Conservation (phyloP, 2,329 filamentous ascomycete species). For the Fusarium pseudoanthophilum region DNA sequence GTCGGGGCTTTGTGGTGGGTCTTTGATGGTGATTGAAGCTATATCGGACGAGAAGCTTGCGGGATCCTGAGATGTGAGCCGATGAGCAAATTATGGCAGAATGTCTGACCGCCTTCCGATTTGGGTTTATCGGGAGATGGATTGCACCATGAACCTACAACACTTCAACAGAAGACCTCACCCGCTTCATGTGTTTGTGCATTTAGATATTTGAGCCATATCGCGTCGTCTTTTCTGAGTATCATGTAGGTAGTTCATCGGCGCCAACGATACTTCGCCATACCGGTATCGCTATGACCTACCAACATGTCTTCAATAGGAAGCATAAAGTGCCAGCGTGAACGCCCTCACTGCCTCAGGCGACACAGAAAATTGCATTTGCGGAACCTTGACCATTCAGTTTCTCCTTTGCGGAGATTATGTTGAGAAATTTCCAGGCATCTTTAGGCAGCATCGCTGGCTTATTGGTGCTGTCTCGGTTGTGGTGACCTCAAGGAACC, state of each 20-base stretch:
- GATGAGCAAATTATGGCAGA: conserved; percentile 37
- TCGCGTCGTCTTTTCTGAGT: accelerated
- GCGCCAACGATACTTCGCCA: accelerated
- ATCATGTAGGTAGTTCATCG: accelerated
- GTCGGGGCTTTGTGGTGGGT: background rate
- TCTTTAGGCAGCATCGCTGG: background rate
- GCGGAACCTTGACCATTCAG: accelerated
- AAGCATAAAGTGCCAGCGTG: background rate
- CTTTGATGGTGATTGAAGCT: conserved; percentile 20
- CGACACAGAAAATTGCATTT: background rate
- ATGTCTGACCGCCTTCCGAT: conserved; percentile 34
- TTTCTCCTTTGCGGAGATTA: accelerated
- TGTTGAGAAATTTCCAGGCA: background rate
- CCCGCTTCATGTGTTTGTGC: accelerated
- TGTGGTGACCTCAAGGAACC: background rate
- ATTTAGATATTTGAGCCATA: accelerated
- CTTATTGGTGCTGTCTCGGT: background rate
- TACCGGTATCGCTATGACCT: accelerated
- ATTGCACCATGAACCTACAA: conserved; percentile 1
- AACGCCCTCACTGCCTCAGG: background rate
- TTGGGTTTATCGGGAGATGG: background rate
- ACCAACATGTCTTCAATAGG: accelerated
- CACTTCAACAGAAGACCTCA: background rate
- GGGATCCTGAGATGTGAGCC: conserved; percentile 39
- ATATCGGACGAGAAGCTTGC: conserved; percentile 43